Conservation (phyloP, 2,329 filamentous ascomycete genomes). For the Cladosporium phlei region DNA sequence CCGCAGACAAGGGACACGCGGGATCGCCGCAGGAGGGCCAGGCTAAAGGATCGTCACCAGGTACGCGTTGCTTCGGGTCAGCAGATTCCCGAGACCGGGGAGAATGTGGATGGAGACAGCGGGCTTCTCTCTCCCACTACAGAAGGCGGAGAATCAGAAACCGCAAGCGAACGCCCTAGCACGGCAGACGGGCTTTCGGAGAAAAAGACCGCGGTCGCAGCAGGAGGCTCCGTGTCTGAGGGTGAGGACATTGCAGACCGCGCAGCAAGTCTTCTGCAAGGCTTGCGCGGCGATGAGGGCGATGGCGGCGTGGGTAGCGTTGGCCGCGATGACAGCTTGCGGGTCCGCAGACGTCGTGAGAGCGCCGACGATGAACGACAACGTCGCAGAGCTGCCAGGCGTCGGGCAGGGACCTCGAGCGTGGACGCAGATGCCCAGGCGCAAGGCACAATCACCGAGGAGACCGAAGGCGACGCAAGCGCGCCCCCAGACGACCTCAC, state of each 20-base stretch:
- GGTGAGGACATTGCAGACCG: constrained; percentile 76
- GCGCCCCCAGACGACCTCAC: constrained; percentile 18
- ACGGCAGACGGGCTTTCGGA: constrained; percentile 10
- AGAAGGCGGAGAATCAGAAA: constrained; percentile 1
- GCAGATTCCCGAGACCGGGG: constrained; percentile 65
- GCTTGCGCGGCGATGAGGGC: constrained; percentile 64
- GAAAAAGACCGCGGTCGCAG: background rate
- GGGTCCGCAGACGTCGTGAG: constrained; percentile 59
- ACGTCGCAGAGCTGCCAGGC: constrained; percentile 55
- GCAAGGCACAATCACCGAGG: constrained; percentile 34
- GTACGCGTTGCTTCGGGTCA: constrained; percentile 86
- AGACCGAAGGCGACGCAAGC: constrained; percentile 15
- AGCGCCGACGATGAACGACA: constrained; percentile 75
- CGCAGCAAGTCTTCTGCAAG: constrained; percentile 77
- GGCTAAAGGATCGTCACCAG: constrained; percentile 86
- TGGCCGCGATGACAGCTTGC: constrained; percentile 32
- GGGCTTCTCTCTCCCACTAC: constrained; percentile 27
- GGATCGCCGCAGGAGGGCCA: constrained; percentile 78
- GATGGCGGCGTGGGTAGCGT: constrained; percentile 36
- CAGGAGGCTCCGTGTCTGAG: constrained; percentile 32
- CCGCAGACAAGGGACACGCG: constrained; percentile 80
- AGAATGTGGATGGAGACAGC: constrained; percentile 27
- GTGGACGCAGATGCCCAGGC: constrained; percentile 27
- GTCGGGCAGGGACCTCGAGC: constrained; percentile 27
- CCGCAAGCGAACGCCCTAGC: background rate